Percentiles rank a stretch among this genome's conserved stretches.
Evolutionary conservation across 2,329 filamentous ascomycete genomes (phyloP).

Genomic region (Hypoxylon sp.): DNA sequence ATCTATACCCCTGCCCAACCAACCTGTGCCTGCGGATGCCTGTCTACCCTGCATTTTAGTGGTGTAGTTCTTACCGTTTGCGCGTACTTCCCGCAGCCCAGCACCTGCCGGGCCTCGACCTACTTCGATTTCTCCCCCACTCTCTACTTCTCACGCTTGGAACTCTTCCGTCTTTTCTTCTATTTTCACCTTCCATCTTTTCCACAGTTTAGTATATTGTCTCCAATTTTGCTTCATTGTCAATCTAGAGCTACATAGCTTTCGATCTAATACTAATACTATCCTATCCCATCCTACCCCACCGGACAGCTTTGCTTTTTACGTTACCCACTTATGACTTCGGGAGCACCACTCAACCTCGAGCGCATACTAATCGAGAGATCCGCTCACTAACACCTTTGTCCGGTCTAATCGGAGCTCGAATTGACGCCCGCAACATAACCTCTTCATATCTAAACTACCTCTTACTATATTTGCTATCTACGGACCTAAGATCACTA

Average conservation of each 20-base stretch:
- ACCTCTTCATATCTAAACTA: constrained; percentile 11
- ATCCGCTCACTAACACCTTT: constrained; percentile 9
- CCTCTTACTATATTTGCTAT: constrained; percentile 3
- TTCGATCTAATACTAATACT: neutral
- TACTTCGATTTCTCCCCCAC: constrained; percentile 28
- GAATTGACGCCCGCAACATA: constrained; percentile 14
- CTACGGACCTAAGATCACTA: constrained; percentile 1
- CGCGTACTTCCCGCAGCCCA: constrained; percentile 19
- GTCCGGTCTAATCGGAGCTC: constrained; percentile 21
- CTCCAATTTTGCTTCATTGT: neutral
- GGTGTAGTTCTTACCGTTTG: constrained; percentile 25
- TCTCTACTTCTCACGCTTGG: constrained; percentile 22
- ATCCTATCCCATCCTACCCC: neutral
- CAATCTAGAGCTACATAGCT: constrained; percentile 4
- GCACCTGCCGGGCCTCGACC: constrained; percentile 16
- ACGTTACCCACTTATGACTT: constrained; percentile 5
- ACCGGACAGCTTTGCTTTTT: constrained; percentile 12
- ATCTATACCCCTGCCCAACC: neutral
- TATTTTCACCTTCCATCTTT: constrained; percentile 20
- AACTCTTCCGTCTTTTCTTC: constrained; percentile 23
- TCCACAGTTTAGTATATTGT: neutral
- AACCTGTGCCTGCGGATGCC: constrained; percentile 24
- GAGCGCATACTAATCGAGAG: constrained; percentile 18
- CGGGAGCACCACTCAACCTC: constrained; percentile 10
- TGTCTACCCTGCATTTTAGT: constrained; percentile 13